Percentiles rank a stretch among this genome's conserved stretches.
Conservation (phyloP, 805 yeast genomes). For the Teunomyces atbi region DNA sequence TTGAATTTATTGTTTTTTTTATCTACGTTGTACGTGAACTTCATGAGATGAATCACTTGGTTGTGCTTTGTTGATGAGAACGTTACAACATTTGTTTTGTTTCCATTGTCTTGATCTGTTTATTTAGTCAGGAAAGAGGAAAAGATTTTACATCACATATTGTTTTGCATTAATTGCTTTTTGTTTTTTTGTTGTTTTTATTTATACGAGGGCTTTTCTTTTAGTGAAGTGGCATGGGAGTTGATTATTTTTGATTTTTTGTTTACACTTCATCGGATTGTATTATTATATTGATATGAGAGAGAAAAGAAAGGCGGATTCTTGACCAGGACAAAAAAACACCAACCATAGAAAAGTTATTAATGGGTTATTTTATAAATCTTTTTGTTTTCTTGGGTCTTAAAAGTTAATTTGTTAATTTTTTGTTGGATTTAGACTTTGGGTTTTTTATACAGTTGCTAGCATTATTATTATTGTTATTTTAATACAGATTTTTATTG, state of each 20-base stretch:
- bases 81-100: conserved; percentile 15
- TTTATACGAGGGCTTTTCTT: conserved; percentile 11
- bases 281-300: conserved; percentile 12
- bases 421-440: conserved; percentile 42
- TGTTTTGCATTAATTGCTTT: conserved; percentile 24
- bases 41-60: conserved; percentile 13
- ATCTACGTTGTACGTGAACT: neutral
- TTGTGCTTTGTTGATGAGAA: conserved; percentile 6
- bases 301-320: conserved; percentile 6
- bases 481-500: conserved; percentile 19
- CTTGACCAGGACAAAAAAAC: conserved; percentile 13
- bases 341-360: conserved; percentile 22
- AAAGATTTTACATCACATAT: conserved; percentile 15
- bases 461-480: conserved; percentile 15
- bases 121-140: conserved; percentile 17
- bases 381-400: conserved; percentile 21
- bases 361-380: conserved; percentile 23
- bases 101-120: conserved; percentile 22
- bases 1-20: conserved; percentile 8
- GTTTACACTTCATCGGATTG: conserved; percentile 9
- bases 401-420: conserved; percentile 19
- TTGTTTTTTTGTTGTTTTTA: conserved; percentile 18
- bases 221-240: conserved; percentile 5
- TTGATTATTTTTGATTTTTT: conserved; percentile 6
- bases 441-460: conserved; percentile 21